These are phyloP conservation scores for Schoenoplectus triqueter DNA, from an alignment of 202 grass and related monocot genomes.

Conservation along the genomic window DNA sequence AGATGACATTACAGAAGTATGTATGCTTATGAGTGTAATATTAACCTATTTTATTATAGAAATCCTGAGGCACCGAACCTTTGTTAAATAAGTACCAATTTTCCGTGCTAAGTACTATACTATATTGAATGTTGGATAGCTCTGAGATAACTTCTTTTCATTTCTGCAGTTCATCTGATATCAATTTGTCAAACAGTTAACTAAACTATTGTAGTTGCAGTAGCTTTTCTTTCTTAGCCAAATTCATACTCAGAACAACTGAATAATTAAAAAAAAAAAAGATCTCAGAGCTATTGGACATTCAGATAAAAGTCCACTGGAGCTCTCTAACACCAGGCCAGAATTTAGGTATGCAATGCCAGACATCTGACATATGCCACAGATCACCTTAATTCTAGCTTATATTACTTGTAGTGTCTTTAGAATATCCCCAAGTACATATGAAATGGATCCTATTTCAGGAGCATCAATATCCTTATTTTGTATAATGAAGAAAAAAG, in stretches of 20 bases:
- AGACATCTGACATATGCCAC: background rate
- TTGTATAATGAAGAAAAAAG: too few species aligned
- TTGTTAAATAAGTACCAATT: background rate
- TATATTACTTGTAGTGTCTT: background rate
- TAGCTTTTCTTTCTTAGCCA: background rate
- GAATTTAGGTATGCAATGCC: background rate
- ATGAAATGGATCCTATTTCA: too few species aligned
- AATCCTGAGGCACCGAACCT: background rate
- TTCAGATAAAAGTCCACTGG: background rate
- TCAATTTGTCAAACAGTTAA: conserved; percentile 7
- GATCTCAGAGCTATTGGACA: background rate
- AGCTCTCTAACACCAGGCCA: background rate
- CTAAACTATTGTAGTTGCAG: background rate
- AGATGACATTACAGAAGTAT: background rate
- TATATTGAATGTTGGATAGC: background rate
- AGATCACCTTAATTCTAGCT: background rate
- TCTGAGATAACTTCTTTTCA: background rate
- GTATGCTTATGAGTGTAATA: background rate
- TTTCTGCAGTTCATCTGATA: background rate
- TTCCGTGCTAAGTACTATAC: background rate
- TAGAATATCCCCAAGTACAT: too few species aligned
- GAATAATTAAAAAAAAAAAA: background rate
- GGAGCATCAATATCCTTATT: too few species aligned
- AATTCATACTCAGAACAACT: conserved; percentile 9
- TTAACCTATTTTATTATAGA: background rate